These are phyloP conservation scores for Nakaseomyces delphensis DNA, from an alignment of 1,139 yeast species.

Conservation along the genomic window DNA sequence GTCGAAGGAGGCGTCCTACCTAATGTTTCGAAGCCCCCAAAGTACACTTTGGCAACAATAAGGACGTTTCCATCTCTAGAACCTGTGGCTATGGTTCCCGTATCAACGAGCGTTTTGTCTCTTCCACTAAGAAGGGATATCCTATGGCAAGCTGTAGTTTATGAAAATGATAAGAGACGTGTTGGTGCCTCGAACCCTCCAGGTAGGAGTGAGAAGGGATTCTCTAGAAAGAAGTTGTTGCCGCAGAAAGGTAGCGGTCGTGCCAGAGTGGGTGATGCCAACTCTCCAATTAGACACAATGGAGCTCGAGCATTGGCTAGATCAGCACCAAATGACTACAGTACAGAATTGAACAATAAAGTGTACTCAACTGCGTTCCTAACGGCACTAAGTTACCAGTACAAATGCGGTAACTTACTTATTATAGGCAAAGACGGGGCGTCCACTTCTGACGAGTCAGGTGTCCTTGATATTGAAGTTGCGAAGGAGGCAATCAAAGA, in stretches of 20 bases:
- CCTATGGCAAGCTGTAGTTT: constrained; percentile 89
- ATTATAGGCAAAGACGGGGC: constrained; percentile 46
- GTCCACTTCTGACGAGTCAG: constrained; percentile 23
- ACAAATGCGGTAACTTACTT: constrained; percentile 61
- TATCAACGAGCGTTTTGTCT: constrained; percentile 59
- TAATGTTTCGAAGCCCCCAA: constrained; percentile 44
- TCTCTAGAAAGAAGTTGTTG: constrained; percentile 69
- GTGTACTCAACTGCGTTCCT: constrained; percentile 69
- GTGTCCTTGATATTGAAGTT: constrained; percentile 20
- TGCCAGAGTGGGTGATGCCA: constrained; percentile 95
- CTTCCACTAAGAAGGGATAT: constrained; percentile 81
- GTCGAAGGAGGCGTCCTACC: constrained; percentile 13
- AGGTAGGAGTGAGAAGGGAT: constrained; percentile 80
- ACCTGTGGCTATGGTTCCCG: constrained; percentile 69
- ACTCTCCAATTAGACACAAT: constrained; percentile 83
- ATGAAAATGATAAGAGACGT: constrained; percentile 81
- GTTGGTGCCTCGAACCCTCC: constrained; percentile 84
- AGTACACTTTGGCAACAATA: constrained; percentile 69
- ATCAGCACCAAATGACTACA: constrained; percentile 82
- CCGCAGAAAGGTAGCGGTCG: constrained; percentile 93
- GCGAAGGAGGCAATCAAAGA: constrained; percentile 32
- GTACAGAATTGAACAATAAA: constrained; percentile 71
- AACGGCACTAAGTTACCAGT: constrained; percentile 73
- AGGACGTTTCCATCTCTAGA: constrained; percentile 84
- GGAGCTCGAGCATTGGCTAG: constrained; percentile 90